Evolutionary conservation across 2,329 filamentous ascomycete genomes (phyloP).

Genomic region (Metarhizium rileyi): DNA sequence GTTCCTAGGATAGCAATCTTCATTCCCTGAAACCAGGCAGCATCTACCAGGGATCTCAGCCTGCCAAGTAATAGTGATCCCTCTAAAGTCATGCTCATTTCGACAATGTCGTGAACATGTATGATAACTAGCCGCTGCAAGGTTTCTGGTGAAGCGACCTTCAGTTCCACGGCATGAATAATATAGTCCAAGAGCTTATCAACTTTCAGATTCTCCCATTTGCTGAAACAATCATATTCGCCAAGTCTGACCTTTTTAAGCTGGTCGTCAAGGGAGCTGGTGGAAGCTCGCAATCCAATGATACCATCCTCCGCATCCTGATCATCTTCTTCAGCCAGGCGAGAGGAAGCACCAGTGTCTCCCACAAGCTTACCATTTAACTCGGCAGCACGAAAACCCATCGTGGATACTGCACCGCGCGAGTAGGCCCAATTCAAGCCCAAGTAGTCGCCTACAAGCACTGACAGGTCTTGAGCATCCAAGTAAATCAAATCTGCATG

Average conservation of each 20-base stretch:
- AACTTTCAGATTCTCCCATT: constrained; percentile 55
- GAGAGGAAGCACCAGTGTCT: constrained; percentile 28
- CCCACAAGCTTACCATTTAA: constrained; percentile 43
- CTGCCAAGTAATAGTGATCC: constrained; percentile 60
- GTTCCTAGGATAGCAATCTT: constrained; percentile 74
- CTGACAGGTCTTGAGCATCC: constrained; percentile 59
- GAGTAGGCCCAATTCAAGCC: constrained; percentile 47
- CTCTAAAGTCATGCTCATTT: constrained; percentile 60
- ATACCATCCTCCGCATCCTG: constrained; percentile 23
- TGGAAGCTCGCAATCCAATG: constrained; percentile 18
- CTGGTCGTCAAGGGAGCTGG: constrained; percentile 30
- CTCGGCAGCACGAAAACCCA: constrained; percentile 48
- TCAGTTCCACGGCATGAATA: constrained; percentile 35
- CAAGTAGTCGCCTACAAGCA: constrained; percentile 59
- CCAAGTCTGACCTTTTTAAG: constrained; percentile 32
- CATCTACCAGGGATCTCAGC: constrained; percentile 62
- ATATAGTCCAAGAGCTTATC: constrained; percentile 47
- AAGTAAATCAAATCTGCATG: constrained; percentile 59
- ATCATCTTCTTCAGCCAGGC: constrained; percentile 23
- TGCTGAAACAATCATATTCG: constrained; percentile 26
- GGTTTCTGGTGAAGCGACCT: constrained; percentile 20
- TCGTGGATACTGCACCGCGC: constrained; percentile 38
- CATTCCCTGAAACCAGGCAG: constrained; percentile 60
- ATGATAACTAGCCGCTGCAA: constrained; percentile 51
- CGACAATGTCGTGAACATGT: constrained; percentile 72